Evolutionary conservation across 2,329 filamentous ascomycete genomes (phyloP), one percentile per base, ranked within the genome.

Genomic region (Epicoccum sorghinum): DNA sequence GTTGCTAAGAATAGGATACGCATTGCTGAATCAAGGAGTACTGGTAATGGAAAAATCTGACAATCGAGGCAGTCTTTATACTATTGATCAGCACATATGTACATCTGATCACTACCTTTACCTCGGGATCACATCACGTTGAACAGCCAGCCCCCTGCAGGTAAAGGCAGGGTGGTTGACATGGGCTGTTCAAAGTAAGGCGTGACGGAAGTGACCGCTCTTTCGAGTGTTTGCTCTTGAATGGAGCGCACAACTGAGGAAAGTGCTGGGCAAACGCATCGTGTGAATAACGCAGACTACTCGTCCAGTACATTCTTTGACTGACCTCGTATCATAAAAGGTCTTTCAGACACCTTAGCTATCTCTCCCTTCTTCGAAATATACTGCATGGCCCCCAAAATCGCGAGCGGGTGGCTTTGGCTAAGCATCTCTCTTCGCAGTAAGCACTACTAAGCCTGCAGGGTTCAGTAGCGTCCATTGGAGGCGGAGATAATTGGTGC

Each of bases 11-110:
- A 52, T 18, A 50, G 55, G 25, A 65, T 29, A 52, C 47, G 46
- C 68, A 73, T 73, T 18, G 25, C 62, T 42, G 33, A 14, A 5
- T 8, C 41, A 30, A 27, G 3, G 12, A 23, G 25, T 9, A 3
- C 9, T 30, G 9, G 14, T 4, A 18, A 12, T 44, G 25, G 9
- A n/a, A 14, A 44, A 44, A 14, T 22, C 18, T 36, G 39, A 29
- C 7, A 29, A 14, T 22, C 36, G 29, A 24, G 30, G 13, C 4
- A 33, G 7, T 33, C 13, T 33, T 29, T 9, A 29, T 29, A 29
- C 6, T 29, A 29, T 7, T 29, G 27, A 29, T 9, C 27, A 29
- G 6, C 18, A 18, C 18, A 18, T 18, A 18, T 18, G 18, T 18
- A 18, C 18, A 18, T 18, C 18, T 18, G 18, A 3, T 18, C 18